A percentile compares a stretch with the other conserved stretches of the same genome.
Conservation (phyloP, 139 green algal genomes). For the Pedinophyceae sp. region DNA sequence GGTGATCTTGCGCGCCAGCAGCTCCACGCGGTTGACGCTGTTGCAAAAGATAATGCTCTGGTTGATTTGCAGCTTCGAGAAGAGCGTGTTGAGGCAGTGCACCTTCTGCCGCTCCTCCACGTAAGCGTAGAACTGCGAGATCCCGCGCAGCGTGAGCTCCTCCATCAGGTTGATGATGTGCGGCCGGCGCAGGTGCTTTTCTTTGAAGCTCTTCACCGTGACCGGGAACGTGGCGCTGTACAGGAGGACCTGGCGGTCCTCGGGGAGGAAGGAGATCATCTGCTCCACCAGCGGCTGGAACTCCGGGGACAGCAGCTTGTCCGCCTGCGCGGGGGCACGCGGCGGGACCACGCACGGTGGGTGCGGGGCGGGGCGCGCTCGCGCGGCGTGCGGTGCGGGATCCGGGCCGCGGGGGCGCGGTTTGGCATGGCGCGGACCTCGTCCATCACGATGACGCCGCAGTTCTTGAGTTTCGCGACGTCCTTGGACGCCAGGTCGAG, state of each 20-base stretch:
- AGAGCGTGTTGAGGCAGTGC: slow-evolving; percentile 82
- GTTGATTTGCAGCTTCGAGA: slow-evolving; percentile 93
- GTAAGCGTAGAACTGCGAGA: slow-evolving; percentile 94
- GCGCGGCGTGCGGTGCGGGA: no score
- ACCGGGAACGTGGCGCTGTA: slow-evolving; percentile 97
- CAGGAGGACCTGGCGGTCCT: slow-evolving; percentile 86
- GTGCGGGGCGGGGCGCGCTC: no score
- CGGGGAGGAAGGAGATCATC: slow-evolving; percentile 69
- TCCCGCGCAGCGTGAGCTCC: slow-evolving; percentile 95
- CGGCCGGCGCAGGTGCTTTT: slow-evolving; percentile 86
- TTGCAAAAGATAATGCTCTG: slow-evolving; percentile 99
- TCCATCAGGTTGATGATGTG: slow-evolving; percentile 99
- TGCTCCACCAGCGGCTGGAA: slow-evolving; percentile 94
- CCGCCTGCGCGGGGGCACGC: slow-evolving; percentile 56
- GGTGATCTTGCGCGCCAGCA: slow-evolving; percentile 62
- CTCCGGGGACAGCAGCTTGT: slow-evolving; percentile 92
- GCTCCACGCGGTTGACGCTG: slow-evolving; percentile 76
- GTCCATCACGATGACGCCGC: slow-evolving; percentile 86
- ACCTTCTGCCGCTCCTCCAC: slow-evolving; percentile 98
- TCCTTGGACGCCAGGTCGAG: slow-evolving; percentile 89
- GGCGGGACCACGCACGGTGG: no score
- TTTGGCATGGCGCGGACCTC: no score
- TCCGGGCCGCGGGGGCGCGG: no score
- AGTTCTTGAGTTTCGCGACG: slow-evolving; percentile 75
- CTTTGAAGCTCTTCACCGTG: slow-evolving; percentile 95